Conservation (phyloP, 2,329 filamentous ascomycete species). For the Hymenoscyphus occultus region DNA sequence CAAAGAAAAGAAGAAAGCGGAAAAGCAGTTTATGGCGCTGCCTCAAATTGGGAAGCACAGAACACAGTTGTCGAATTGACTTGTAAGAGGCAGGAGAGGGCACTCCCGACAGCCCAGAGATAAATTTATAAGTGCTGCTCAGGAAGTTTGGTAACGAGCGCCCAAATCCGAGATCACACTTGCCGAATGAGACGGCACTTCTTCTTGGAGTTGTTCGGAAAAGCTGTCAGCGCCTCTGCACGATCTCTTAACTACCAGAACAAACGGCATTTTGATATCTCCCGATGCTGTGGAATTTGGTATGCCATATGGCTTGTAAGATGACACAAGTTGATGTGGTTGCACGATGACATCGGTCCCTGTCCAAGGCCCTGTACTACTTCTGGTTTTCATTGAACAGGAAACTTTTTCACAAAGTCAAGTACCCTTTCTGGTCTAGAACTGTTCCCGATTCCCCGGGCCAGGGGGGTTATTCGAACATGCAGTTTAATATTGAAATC, state of each 20-base stretch:
- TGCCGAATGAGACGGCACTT: background rate
- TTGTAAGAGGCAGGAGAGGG: background rate
- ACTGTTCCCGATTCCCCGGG: background rate
- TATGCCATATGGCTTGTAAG: background rate
- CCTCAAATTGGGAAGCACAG: background rate
- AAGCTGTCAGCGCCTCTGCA: background rate
- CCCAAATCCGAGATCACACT: background rate
- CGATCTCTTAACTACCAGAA: background rate
- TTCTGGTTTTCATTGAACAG: background rate
- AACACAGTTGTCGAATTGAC: background rate
- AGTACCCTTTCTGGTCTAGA: background rate
- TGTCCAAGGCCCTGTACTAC: background rate
- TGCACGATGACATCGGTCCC: background rate
- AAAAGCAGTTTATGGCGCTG: background rate
- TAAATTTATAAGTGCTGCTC: background rate
- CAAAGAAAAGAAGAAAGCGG: background rate
- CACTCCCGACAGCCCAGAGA: background rate
- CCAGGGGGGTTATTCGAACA: background rate
- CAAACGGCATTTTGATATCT: background rate
- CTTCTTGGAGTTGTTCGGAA: background rate
- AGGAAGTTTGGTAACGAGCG: background rate
- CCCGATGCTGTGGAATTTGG: slow-evolving; percentile 3
- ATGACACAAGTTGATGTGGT: background rate
- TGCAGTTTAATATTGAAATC: background rate
- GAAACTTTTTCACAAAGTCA: no score